Conservation (phyloP, 2,329 filamentous ascomycete species). For the Coleophoma eucalyptorum region DNA sequence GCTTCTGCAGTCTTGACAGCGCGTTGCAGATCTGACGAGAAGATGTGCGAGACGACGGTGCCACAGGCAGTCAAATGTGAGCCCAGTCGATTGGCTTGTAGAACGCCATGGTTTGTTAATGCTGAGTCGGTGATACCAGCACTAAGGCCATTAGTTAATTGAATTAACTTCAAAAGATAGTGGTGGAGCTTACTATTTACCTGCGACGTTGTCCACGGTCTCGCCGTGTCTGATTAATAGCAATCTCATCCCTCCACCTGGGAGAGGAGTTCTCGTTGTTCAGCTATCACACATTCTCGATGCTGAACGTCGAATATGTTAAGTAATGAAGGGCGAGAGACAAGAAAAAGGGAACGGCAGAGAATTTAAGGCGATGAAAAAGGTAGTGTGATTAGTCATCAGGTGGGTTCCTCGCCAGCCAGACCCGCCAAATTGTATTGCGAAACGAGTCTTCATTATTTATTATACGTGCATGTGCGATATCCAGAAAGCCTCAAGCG, state of each 20-base stretch:
- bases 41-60: constrained; percentile 64
- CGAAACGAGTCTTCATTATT: no score
- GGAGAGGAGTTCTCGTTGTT: constrained; percentile 15
- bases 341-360: no score
- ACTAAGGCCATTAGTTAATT: constrained; percentile 35
- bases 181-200: constrained; percentile 57
- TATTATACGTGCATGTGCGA: no score
- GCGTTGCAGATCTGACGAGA: constrained; percentile 74
- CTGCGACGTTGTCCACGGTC: constrained; percentile 83
- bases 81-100: constrained; percentile 73
- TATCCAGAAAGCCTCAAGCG: no score
- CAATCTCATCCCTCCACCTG: constrained; percentile 48
- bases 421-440: no score
- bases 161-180: constrained; percentile 1
- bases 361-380: no score
- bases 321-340: no score
- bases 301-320: no score
- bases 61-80: constrained; percentile 59
- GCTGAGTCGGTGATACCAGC: constrained; percentile 78
- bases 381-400: no score
- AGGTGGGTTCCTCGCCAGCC: no score
- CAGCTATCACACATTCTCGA: constrained; percentile 15
- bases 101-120: constrained; percentile 75
- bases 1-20: constrained; percentile 69
- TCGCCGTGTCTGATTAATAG: constrained; percentile 85